Evolutionary conservation across 495 filamentous ascomycete species (phyloP).

Genomic region (Extremus antarcticus): DNA sequence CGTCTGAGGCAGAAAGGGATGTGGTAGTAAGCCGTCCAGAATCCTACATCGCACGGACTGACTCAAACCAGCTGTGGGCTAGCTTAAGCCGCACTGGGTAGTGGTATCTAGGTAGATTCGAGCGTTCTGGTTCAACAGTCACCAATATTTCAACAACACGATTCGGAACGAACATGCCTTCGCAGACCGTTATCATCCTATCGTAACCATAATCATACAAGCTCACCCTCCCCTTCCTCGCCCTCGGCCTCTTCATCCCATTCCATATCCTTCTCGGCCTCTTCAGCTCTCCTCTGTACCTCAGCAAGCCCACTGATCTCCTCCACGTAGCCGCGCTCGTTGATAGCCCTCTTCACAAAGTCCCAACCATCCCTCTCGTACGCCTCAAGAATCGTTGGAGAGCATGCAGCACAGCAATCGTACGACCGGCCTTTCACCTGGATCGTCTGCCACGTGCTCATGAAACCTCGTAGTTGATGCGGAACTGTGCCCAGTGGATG

Average conservation of each 20-base stretch:
- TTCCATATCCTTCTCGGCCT: slow-evolving; percentile 43
- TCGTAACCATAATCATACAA: neutral
- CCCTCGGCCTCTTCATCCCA: neutral
- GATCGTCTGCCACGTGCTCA: slow-evolving; percentile 77
- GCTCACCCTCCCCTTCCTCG: neutral
- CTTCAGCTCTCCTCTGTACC: slow-evolving; percentile 75
- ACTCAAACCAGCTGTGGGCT: no score
- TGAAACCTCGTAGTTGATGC: slow-evolving; percentile 85
- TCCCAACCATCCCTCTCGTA: slow-evolving; percentile 71
- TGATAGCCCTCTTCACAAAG: slow-evolving; percentile 77
- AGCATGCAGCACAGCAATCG: slow-evolving; percentile 87
- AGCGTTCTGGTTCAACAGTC: no score
- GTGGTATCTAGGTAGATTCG: no score
- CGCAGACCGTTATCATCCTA: neutral
- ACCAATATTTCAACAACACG: no score
- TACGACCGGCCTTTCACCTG: slow-evolving; percentile 72
- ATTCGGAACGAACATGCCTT: no score
- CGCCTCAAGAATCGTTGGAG: slow-evolving; percentile 56
- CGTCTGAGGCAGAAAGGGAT: no score
- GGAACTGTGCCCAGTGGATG: slow-evolving; percentile 82
- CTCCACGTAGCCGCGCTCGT: slow-evolving; percentile 77
- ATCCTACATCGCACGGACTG: no score
- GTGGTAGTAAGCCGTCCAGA: no score
- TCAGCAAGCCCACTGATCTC: slow-evolving; percentile 85
- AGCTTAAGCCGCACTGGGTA: no score